Percentiles rank a stretch among this genome's conserved stretches.
These are phyloP conservation scores for Beauveria australis DNA, from an alignment of 2,329 filamentous ascomycete genomes.

Conservation along the genomic window DNA sequence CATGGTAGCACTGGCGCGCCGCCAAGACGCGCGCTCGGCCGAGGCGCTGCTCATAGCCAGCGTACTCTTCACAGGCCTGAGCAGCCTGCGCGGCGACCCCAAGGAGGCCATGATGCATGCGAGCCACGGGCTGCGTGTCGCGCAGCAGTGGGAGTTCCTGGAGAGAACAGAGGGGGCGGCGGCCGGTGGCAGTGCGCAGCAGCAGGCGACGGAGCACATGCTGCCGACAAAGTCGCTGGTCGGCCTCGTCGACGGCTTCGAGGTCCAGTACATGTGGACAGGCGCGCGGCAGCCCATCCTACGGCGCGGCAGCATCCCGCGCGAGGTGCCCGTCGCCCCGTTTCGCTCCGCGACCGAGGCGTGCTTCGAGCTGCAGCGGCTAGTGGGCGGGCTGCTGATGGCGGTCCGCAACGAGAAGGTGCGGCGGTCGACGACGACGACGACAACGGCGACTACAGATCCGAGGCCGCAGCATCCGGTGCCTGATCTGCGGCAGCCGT, in stretches of 20 bases:
- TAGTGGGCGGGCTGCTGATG: not conserved
- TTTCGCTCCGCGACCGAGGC: slow-evolving; percentile 9
- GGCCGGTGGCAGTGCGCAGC: no score
- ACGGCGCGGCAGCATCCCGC: not conserved
- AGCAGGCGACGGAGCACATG: not conserved
- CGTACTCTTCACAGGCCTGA: slow-evolving; percentile 7
- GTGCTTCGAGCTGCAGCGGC: slow-evolving; percentile 9
- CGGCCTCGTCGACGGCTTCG: slow-evolving; percentile 5
- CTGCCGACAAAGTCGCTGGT: slow-evolving; percentile 7
- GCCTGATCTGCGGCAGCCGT: not conserved
- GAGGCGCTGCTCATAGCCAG: slow-evolving; percentile 7
- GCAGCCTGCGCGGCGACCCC: slow-evolving; percentile 10
- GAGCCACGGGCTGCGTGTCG: slow-evolving; percentile 1
- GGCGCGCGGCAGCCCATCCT: not conserved
- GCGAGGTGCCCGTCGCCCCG: not conserved
- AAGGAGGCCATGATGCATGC: slow-evolving; percentile 8
- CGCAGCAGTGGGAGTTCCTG: slow-evolving; percentile 6
- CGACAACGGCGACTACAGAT: not conserved
- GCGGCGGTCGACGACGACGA: not conserved
- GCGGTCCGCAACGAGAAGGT: slow-evolving; percentile 3
- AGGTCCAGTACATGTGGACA: slow-evolving; percentile 10
- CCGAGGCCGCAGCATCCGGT: not conserved
- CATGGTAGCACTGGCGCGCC: not conserved
- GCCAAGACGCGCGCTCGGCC: not conserved
- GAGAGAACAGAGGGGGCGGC: not conserved